phyloP scores from a whole-genome alignment of 225 moss, liverwort and hornwort genomes.

The Anthoceros angustus region DNA sequence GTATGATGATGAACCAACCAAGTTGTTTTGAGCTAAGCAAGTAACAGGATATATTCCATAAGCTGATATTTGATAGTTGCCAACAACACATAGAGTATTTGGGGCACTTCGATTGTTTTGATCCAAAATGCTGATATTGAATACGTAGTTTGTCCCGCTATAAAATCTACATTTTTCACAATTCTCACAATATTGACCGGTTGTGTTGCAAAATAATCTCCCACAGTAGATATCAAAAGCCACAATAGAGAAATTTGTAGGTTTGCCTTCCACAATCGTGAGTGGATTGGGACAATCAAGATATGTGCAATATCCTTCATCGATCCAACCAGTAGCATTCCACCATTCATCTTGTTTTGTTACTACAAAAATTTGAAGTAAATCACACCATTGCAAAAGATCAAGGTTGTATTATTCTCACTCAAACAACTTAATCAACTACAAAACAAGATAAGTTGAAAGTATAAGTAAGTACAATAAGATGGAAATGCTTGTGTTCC shows the following conservation, averaged over 20 bases:
- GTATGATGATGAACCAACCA: neutral
- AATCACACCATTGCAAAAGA: too few relatives aligned
- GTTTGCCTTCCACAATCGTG: neutral
- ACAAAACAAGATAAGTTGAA: too few relatives aligned
- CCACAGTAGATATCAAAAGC: neutral
- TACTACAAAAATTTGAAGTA: neutral
- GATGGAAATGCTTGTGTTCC: too few relatives aligned
- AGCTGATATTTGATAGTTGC: neutral
- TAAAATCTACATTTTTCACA: neutral
- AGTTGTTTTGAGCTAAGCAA: neutral
- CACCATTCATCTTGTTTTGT: neutral
- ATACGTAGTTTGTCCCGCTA: neutral
- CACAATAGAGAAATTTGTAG: neutral
- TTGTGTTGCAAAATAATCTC: neutral
- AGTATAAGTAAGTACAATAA: too few relatives aligned
- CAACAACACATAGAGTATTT: neutral
- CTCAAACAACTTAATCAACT: too few relatives aligned
- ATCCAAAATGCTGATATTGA: neutral
- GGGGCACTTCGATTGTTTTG: neutral
- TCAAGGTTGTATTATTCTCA: too few relatives aligned
- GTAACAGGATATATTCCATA: neutral
- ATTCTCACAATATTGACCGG: neutral
- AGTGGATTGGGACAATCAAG: neutral
- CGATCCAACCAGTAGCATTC: neutral
- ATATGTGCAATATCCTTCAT: neutral